Evolutionary conservation across 2,329 filamentous ascomycete species (phyloP).

Genomic region (Fusarium fujikuroi): DNA sequence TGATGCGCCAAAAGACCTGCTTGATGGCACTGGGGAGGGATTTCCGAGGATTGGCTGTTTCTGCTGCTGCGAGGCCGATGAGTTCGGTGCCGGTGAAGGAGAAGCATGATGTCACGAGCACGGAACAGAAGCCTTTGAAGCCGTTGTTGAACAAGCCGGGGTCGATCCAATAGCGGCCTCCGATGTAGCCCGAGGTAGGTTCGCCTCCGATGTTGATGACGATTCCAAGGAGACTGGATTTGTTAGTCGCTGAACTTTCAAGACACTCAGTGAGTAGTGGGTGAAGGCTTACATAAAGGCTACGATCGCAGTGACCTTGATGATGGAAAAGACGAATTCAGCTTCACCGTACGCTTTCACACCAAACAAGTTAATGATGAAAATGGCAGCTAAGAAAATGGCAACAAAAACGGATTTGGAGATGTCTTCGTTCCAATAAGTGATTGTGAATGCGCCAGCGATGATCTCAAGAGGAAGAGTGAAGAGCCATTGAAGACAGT

Average conservation of each 20-base stretch:
- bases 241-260: neutral
- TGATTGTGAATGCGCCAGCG: slow-evolving; percentile 83
- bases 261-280: fast-evolving
- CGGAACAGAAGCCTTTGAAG: slow-evolving; percentile 81
- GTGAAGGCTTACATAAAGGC: slow-evolving; percentile 79
- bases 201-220: slow-evolving; percentile 86
- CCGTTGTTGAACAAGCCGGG: slow-evolving; percentile 85
- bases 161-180: slow-evolving; percentile 78
- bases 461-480: slow-evolving; percentile 88
- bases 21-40: slow-evolving; percentile 89
- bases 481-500: slow-evolving; percentile 88
- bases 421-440: slow-evolving; percentile 77
- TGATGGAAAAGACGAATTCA: slow-evolving; percentile 85
- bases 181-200: slow-evolving; percentile 78
- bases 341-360: slow-evolving; percentile 92
- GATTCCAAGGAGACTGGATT: slow-evolving; percentile 77
- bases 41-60: slow-evolving; percentile 81
- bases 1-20: slow-evolving; percentile 95
- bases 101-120: slow-evolving; percentile 80
- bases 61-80: slow-evolving; percentile 79
- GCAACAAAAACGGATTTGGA: slow-evolving; percentile 81
- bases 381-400: slow-evolving; percentile 80
- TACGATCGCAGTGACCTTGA: slow-evolving; percentile 88
- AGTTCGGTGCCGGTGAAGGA: slow-evolving; percentile 80
- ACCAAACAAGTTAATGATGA: slow-evolving; percentile 86